Base-by-base conservation (phyloP, 768 basidiomycete genomes). In the Leccinum subtestaceum region DNA sequence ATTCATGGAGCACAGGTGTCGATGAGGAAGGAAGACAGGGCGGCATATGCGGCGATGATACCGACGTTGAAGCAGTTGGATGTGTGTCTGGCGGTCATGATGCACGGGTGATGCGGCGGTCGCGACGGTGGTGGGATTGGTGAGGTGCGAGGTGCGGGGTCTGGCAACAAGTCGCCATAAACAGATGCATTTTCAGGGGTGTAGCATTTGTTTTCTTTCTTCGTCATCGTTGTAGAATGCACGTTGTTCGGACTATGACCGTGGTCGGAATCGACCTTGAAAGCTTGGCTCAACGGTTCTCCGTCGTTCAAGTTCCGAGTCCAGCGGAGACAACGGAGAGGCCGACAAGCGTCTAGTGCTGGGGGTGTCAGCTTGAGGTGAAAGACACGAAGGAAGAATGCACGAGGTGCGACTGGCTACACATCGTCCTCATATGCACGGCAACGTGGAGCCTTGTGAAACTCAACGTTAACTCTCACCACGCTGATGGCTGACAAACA, bases 61-160 rank as follows among this genome's bases (percentile, higher is more conserved):
- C 67, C 69, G 3, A 70, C 63, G 21, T 50, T 68, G 36, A 59
- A 58, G 31, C 52, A 56, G 32, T 47, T 66, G 56, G 67, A 65
- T 17, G 34, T 65, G 38, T 38, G 64, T 23, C 19, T 59, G 25
- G 57, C 57, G 36, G 50, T 58, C 45, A 58, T 48, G 63, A 54
- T 54, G 55, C 57, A 36, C 9, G 59, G 27, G 48, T 43, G 40
- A 43, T 19, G n/a, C n/a, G 17, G 8, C 15, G 17, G 15, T 17
- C n/a, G 40, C n/a, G 38, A 9, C 17, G 7, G 15, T 17, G 40
- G 40, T 34, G 32, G 31, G 17, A 38, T 31, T 31, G 29, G 29
- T 2, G 29, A 29, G 29, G 9, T 29, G 29, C 9, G 48, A 31
- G 2, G 27, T 31, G 5, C 27, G 19, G 48, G 17, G 49, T 15